Base-by-base conservation (phyloP, 164 flowering plant genomes). In the Macadamia integrifolia region DNA sequence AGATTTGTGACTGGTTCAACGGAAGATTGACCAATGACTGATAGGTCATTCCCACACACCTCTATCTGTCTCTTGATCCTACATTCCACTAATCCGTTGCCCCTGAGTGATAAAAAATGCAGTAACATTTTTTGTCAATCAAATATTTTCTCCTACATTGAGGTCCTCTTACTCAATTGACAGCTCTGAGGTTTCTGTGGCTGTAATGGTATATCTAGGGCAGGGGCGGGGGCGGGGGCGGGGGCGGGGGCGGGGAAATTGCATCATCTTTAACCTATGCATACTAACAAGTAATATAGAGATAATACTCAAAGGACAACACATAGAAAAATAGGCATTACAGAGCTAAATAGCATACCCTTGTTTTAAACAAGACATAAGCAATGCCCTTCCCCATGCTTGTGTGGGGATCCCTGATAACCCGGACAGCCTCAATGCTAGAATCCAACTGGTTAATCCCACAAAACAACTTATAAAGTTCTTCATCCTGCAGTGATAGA, bases 341-440 rank as follows among this genome's bases (percentile, higher is more conserved):
- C 49, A 46, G 29, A 64, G 44, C 32, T 9, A 63, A 10, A 73
- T 7, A 31, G 23, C 85, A 66, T 86, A 90, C 99, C 90, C 78
- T 80, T 62, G 98, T 83, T 79, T 87, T 90, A 60, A 94, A 86
- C 78, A 92, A 64, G 57, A 92, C 92, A 79, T 90, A 92, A 42
- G 98, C 97, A 76, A 94, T 88, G 29, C 97, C 99, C 88, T 90
- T 94, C 62, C 99, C 97, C 60, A 90, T 11, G 66, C 88, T 81
- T 44, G 83, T 70, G 60, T 83, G 50, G 7, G 50, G 50, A 46
- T 94, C 91, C 74, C 99, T 82, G 35, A 92, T 68, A 13, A 89
- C 91, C 30, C 99, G 86, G 61, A 94, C 82, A 67, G 92, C 99
- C 80, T 94, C 99, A 66, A 92, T 64, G 66, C 81, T 81, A 28